These are phyloP conservation scores for Xerocomellus intermedius DNA, from an alignment of 768 basidiomycete species.

Conservation along the genomic window DNA sequence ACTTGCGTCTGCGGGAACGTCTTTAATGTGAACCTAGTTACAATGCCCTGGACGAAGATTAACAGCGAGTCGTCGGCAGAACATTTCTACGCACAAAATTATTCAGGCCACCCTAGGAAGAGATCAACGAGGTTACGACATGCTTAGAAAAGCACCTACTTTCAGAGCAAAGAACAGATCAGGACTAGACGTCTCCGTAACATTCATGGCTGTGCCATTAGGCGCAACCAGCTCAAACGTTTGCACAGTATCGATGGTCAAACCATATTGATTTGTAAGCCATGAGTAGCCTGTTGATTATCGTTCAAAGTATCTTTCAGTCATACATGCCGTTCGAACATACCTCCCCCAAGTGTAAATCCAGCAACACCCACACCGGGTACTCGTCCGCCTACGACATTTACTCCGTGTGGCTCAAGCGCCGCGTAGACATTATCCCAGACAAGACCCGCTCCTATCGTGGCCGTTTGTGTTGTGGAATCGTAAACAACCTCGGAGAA, in stretches of 20 bases:
- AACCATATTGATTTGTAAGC: slow-evolving; percentile 59
- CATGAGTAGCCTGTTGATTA: slow-evolving; percentile 32
- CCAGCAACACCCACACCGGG: slow-evolving; percentile 59
- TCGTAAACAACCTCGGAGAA: slow-evolving; percentile 46
- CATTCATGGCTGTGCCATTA: slow-evolving; percentile 40
- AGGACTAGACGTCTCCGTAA: slow-evolving; percentile 33
- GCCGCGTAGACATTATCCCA: slow-evolving; percentile 65
- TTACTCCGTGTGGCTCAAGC: slow-evolving; percentile 48
- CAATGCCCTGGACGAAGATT: slow-evolving; percentile 44
- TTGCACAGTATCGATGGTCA: slow-evolving; percentile 54
- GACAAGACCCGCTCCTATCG: slow-evolving; percentile 41
- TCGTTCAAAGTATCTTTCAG: not conserved
- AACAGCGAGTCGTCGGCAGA: not conserved
- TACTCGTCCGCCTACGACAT: slow-evolving; percentile 55
- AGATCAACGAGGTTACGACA: not conserved
- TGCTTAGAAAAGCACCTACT: slow-evolving; percentile 18
- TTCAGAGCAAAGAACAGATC: slow-evolving; percentile 48
- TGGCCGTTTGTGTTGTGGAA: slow-evolving; percentile 36
- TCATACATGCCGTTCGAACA: not conserved
- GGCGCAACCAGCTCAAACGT: slow-evolving; percentile 54
- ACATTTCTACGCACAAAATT: slow-evolving; percentile 44
- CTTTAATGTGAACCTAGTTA: slow-evolving; percentile 56
- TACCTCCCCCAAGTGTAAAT: slow-evolving; percentile 56
- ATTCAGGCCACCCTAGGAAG: slow-evolving; percentile 54
- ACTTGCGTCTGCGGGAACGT: slow-evolving; percentile 54